A percentile compares a stretch with the other conserved stretches of the same genome.
Conservation (phyloP, 1,284 basidiomycete species). For the Afroboletus lepidellus region DNA sequence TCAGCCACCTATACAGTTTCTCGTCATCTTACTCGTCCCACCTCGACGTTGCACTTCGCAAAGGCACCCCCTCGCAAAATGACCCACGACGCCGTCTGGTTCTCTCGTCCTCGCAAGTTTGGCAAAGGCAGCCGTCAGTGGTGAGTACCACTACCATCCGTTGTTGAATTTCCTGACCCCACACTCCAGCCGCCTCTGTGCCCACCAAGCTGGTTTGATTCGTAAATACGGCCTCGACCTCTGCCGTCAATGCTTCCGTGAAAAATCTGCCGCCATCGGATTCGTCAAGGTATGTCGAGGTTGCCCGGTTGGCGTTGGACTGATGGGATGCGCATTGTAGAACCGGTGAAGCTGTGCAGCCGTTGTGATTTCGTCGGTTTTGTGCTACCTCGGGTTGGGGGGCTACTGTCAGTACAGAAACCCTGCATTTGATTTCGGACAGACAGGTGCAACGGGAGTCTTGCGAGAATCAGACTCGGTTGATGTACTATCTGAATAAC, state of each 20-base stretch:
- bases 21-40: not conserved
- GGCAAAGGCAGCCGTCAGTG: constrained; percentile 96
- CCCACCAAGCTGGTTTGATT: constrained; percentile 95
- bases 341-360: not conserved
- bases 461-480: no score
- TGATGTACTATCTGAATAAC: no score
- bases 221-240: constrained; percentile 94
- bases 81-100: constrained; percentile 90
- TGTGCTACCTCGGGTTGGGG: no score
- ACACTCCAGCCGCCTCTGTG: constrained; percentile 79
- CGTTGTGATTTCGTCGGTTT: no score
- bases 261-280: constrained; percentile 90
- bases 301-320: no score
- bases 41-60: constrained; percentile 11
- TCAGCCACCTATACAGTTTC: constrained; percentile 31
- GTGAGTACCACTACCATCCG: constrained; percentile 38
- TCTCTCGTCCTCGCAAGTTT: constrained; percentile 90
- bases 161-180: no score
- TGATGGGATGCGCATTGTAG: not conserved
- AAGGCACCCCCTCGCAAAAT: constrained; percentile 21
- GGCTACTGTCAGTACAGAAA: no score
- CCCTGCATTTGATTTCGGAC: no score
- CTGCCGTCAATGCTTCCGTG: constrained; percentile 98
- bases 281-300: constrained; percentile 79
- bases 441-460: no score